Percentiles rank a stretch among this genome's conserved stretches.
Evolutionary conservation across 1,284 basidiomycete genomes (phyloP).

Genomic region (Takashimella tepidaria): DNA sequence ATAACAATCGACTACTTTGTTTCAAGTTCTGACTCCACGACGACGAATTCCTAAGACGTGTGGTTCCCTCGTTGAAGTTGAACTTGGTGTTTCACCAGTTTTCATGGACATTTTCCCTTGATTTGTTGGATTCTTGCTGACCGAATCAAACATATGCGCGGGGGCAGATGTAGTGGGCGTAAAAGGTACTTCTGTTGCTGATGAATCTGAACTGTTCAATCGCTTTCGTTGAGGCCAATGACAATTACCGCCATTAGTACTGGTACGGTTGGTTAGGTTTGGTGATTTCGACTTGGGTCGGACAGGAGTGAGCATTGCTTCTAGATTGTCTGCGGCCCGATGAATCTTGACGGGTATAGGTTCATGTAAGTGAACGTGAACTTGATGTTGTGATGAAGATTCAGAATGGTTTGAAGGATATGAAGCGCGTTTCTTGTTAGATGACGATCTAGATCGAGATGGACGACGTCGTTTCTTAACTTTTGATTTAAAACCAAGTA

Average conservation of each 20-base stretch:
- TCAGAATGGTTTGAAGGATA: not conserved
- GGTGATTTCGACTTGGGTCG: not conserved
- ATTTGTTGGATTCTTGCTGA: no score
- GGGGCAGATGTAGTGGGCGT: not conserved
- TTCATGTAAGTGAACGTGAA: not conserved
- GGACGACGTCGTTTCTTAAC: not conserved
- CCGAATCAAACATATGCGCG: not conserved
- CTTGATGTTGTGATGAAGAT: not conserved
- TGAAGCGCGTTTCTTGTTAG: not conserved
- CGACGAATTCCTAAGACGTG: constrained; percentile 25
- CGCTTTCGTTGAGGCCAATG: not conserved
- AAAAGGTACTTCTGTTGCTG: not conserved
- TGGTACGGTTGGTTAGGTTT: not conserved
- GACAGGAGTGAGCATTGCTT: not conserved
- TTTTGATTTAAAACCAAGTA: constrained; percentile 3
- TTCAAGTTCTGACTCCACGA: constrained; percentile 6
- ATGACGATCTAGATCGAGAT: not conserved
- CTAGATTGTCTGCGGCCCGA: not conserved
- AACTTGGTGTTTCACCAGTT: not conserved
- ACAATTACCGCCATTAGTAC: not conserved
- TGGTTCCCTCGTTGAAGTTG: constrained; percentile 14
- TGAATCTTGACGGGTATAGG: not conserved
- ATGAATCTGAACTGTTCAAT: not conserved
- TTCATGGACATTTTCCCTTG: not conserved
- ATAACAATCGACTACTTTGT: no score